Conservation (phyloP, 257 asterid species). For the Nicotiana attenuata region DNA sequence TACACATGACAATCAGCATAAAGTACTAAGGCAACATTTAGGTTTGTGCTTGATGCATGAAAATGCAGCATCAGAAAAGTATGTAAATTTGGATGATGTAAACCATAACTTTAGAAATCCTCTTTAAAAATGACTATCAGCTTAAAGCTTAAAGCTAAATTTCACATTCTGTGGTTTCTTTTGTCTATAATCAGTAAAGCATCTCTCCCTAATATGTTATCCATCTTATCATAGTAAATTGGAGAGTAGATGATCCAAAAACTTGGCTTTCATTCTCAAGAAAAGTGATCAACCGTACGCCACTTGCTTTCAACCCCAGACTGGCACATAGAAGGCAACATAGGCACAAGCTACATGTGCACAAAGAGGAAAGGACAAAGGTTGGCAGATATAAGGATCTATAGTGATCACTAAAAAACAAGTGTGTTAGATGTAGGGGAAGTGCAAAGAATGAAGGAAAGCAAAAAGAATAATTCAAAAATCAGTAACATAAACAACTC, state of each 20-base stretch:
- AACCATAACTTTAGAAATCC: not conserved
- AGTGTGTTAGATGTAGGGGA: not conserved
- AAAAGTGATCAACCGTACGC: not conserved
- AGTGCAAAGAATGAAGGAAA: not conserved
- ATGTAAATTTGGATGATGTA: not conserved
- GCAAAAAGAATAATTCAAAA: not conserved
- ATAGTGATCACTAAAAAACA: not conserved
- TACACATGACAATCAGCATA: not conserved
- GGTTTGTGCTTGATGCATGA: not conserved
- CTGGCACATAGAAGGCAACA: not conserved
- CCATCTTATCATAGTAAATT: not conserved
- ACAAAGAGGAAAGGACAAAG: not conserved
- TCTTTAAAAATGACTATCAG: not conserved
- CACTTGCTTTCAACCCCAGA: slow-evolving; percentile 1
- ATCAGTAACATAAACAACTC: not conserved
- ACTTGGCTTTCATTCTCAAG: not conserved
- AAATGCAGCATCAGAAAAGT: not conserved
- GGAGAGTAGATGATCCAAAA: not conserved
- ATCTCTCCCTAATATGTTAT: not conserved
- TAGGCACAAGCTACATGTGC: slow-evolving; percentile 4
- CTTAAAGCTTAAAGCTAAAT: not conserved
- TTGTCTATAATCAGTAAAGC: not conserved
- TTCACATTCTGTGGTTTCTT: not conserved
- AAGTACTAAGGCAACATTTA: not conserved
- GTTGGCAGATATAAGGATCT: not conserved